phyloP scores from a whole-genome alignment of 495 filamentous ascomycete species.

The Aspergillus saccharolyticus region DNA sequence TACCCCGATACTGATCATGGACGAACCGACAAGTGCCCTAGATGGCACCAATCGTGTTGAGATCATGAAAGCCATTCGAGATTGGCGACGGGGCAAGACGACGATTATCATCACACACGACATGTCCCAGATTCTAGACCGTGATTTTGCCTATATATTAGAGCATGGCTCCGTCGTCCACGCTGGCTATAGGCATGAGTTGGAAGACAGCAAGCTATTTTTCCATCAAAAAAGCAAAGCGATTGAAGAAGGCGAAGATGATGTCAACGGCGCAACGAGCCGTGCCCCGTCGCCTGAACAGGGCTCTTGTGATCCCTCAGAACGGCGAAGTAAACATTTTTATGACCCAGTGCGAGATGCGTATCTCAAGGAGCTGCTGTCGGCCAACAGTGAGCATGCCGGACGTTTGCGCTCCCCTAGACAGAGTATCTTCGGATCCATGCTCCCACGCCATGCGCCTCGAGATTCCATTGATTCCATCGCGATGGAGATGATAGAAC shows the following conservation, averaged over 20 bases:
- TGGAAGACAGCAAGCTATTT: constrained; percentile 30
- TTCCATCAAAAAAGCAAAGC: constrained; percentile 1
- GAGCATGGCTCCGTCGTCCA: constrained; percentile 66
- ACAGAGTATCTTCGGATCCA: background rate
- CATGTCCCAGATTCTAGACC: constrained; percentile 65
- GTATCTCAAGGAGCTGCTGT: background rate
- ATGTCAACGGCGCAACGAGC: background rate
- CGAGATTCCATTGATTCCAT: background rate
- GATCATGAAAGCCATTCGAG: constrained; percentile 67
- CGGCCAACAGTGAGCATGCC: background rate
- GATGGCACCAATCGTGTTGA: constrained; percentile 67
- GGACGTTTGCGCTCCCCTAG: background rate
- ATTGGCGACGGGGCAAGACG: constrained; percentile 65
- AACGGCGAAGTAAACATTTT: background rate
- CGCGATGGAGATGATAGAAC: constrained; percentile 2
- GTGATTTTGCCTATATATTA: constrained; percentile 79
- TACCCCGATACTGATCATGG: constrained; percentile 74
- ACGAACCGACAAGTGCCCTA: constrained; percentile 79
- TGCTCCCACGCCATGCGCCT: background rate
- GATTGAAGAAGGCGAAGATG: background rate
- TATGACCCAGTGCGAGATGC: background rate
- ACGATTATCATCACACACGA: constrained; percentile 91
- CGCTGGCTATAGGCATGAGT: constrained; percentile 52
- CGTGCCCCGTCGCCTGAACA: background rate
- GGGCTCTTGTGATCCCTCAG: too few relatives aligned